These are phyloP conservation scores for Populus hybrid DNA, from an alignment of 441 rosid species.

Conservation along the genomic window DNA sequence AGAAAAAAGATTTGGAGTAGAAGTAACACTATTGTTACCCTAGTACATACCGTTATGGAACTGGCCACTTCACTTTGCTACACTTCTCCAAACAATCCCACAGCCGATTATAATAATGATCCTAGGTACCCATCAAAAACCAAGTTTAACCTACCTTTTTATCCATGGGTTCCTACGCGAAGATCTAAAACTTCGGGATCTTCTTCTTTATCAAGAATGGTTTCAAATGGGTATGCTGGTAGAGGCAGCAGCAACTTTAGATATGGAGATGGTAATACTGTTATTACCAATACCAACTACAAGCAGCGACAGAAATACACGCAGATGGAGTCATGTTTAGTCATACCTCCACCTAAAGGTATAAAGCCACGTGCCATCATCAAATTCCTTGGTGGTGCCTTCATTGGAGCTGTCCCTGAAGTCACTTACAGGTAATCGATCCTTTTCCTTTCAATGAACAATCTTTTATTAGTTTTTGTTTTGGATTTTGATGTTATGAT, in stretches of 20 bases:
- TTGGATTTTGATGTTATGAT: background rate
- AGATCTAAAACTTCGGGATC: background rate
- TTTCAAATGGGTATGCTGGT: constrained; percentile 39
- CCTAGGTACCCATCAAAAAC: background rate
- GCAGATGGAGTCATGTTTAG: constrained; percentile 53
- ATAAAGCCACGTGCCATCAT: constrained; percentile 66
- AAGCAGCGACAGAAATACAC: constrained; percentile 27
- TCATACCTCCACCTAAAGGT: constrained; percentile 53
- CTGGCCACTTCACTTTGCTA: constrained; percentile 14
- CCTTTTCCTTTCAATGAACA: background rate
- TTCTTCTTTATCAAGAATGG: constrained; percentile 11
- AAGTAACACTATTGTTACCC: background rate
- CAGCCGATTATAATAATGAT: background rate
- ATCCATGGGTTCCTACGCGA: background rate
- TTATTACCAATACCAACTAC: constrained; percentile 4
- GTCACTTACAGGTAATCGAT: constrained; percentile 67
- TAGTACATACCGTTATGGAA: constrained; percentile 12
- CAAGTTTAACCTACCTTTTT: constrained; percentile 1
- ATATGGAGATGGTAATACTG: background rate
- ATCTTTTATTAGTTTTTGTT: background rate
- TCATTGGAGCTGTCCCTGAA: constrained; percentile 90
- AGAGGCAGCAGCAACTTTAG: constrained; percentile 21
- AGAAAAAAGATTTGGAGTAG: background rate
- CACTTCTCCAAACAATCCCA: constrained; percentile 1
- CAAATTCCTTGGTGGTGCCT: constrained; percentile 88